Evolutionary conservation across 352 stramenopile species (phyloP).

Genomic region (Chrysophaeum taylorii): DNA sequence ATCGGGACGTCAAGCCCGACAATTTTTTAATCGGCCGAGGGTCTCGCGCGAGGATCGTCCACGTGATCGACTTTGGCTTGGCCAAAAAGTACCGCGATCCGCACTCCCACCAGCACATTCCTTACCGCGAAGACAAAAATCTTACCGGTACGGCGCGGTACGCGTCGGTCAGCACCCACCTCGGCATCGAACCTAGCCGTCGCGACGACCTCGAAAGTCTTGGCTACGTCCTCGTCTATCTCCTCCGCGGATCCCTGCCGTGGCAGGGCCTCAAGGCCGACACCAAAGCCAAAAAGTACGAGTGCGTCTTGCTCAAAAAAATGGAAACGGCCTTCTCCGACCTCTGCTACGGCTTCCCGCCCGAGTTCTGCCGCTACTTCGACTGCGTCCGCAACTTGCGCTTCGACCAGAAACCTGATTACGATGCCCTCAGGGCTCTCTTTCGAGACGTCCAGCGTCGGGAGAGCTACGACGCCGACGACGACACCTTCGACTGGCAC

Average conservation of each 20-base stretch:
- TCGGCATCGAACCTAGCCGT: conserved; percentile 50
- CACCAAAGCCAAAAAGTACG: conserved; percentile 57
- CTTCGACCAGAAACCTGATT: conserved; percentile 56
- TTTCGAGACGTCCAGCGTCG: conserved; percentile 32
- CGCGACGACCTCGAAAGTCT: conserved; percentile 51
- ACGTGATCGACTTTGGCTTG: conserved; percentile 75
- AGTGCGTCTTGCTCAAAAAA: conserved; percentile 54
- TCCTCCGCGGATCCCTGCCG: conserved; percentile 42
- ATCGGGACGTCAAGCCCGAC: conserved; percentile 73
- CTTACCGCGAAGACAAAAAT: conserved; percentile 57
- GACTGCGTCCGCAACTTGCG: conserved; percentile 42
- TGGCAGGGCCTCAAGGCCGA: conserved; percentile 54
- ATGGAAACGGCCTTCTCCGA: conserved; percentile 23
- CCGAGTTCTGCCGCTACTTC: conserved; percentile 24
- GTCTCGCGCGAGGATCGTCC: conserved; percentile 35
- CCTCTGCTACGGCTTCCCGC: conserved; percentile 19
- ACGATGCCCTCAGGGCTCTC: conserved; percentile 43
- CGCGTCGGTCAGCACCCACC: conserved; percentile 50
- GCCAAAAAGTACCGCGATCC: conserved; percentile 76
- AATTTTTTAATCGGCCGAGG: conserved; percentile 71
- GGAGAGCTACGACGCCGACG: conserved; percentile 16
- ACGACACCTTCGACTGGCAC: conserved; percentile 1
- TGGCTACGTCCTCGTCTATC: conserved; percentile 50
- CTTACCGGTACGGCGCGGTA: conserved; percentile 53
- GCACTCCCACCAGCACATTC: conserved; percentile 73